Percentiles rank a stretch among this genome's conserved stretches.
phyloP scores from a whole-genome alignment of 2,329 filamentous ascomycete genomes.

The Chaetomiaceae sp. region DNA sequence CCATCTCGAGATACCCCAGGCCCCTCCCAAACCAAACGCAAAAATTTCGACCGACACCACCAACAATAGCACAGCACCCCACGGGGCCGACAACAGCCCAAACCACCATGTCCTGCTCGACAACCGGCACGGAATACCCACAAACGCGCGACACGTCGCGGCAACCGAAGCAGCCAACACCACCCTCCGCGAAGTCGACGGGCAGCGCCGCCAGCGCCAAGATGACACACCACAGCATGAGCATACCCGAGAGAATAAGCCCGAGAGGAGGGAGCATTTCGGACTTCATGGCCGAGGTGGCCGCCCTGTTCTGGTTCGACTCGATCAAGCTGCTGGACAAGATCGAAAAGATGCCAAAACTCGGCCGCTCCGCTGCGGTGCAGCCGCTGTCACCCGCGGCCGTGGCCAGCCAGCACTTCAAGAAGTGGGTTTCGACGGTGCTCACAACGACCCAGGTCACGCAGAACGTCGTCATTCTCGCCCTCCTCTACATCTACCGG shows the following conservation, averaged over 20 bases:
- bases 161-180: conserved; percentile 36
- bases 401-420: conserved; percentile 72
- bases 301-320: conserved; percentile 97
- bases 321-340: conserved; percentile 71
- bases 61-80: background rate
- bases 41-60: background rate
- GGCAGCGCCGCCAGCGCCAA: conserved; percentile 38
- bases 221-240: conserved; percentile 57
- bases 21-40: conserved; percentile 2
- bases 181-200: conserved; percentile 25
- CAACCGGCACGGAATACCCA: conserved; percentile 2
- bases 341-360: conserved; percentile 58
- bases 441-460: conserved; percentile 93
- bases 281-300: conserved; percentile 86
- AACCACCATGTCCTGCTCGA: background rate
- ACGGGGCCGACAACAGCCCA: background rate
- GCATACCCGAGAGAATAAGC: conserved; percentile 73
- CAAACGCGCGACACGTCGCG: conserved; percentile 25
- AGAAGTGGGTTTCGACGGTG: conserved; percentile 90
- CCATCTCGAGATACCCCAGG: conserved; percentile 14
- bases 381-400: conserved; percentile 65
- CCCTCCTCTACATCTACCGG: conserved; percentile 87
- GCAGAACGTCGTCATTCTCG: conserved; percentile 88
- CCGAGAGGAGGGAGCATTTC: conserved; percentile 69
- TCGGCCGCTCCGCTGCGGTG: conserved; percentile 38